Base-by-base conservation (phyloP, 768 basidiomycete genomes). In the Termitomyces sp. region DNA sequence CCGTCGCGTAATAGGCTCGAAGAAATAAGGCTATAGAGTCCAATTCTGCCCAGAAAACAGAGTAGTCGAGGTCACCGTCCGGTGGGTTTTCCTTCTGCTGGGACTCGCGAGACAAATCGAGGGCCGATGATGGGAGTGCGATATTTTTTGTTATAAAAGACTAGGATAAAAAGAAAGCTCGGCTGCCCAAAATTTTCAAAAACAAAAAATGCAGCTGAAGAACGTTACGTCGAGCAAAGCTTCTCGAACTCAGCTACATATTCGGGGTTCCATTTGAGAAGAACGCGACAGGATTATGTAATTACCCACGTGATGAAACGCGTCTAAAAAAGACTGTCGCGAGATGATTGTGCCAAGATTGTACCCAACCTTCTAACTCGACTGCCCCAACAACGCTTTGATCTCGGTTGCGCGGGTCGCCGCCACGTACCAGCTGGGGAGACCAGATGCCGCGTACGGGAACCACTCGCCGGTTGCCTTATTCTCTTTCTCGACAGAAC, bases 401-500 rank as follows among this genome's bases (percentile, higher is more conserved):
- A 30, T 53, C 32, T 20, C 22, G 55, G 54, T 53, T 47, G 47
- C 62, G 62, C 58, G 8, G 58, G 62, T 57, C 62, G 62, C 56
- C 22, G 47, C 54, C 55, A 53, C 34, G 26, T 20, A 40, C 13
- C 12, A 3, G 26, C 26, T 30, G 16, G 20, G 51, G 24, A 20
- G 1, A n/a, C 12, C 7, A 18, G 37, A 60, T 63, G 62, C 56
- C 59, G n/a, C 62, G 44, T 34, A 58, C 24, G 10, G 48, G 56
- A 53, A 40, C 63, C 62, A 59, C 46, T 37, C 43, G 50, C 65
- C 48, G 61, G 51, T 37, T 65, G 57, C 48, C 55, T 66, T 27
- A 58, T 49, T 37, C 46, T 64, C 46, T 44, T 60, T 22, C 50
- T 62, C 24, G 53, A 36, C 53, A 47, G 32, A 52, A 56, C 24